phyloP scores from a whole-genome alignment of 2,329 filamentous ascomycete species.

The Ophiostoma sp. region DNA sequence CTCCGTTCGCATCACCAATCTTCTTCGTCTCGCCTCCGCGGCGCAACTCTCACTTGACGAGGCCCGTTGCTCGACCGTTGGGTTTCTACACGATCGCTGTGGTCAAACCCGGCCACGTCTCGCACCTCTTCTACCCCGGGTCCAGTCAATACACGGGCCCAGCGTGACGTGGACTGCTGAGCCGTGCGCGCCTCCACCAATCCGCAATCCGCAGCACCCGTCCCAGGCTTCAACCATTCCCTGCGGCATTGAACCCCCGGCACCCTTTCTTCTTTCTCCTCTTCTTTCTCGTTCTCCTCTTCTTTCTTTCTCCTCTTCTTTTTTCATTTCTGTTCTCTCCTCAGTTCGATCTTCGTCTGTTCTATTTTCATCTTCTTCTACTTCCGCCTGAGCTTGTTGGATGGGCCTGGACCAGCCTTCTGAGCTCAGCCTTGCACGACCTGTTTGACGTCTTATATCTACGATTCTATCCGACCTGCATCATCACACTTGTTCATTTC shows the following conservation, averaged over 20 bases:
- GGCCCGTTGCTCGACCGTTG: too few species aligned
- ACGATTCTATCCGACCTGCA: neutral
- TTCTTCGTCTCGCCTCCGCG: too few species aligned
- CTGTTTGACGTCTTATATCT: neutral
- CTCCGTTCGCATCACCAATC: too few species aligned
- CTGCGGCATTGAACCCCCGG: neutral
- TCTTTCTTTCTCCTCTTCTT: neutral
- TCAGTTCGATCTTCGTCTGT: neutral
- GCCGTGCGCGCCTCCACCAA: neutral
- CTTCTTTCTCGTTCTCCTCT: neutral
- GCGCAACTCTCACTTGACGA: too few species aligned
- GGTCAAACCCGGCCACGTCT: too few species aligned
- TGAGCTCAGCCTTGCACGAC: neutral
- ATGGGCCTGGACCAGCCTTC: neutral
- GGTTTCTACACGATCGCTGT: too few species aligned
- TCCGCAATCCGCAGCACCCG: neutral
- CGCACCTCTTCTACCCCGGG: too few species aligned
- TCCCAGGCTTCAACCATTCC: neutral
- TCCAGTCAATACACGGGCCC: too few species aligned
- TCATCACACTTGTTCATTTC: neutral
- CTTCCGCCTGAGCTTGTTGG: neutral
- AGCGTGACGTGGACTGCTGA: constrained; percentile 1
- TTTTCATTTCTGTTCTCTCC: neutral
- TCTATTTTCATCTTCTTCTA: neutral
- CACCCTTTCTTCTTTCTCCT: neutral